Conservation (phyloP, 805 yeast species). For the Myxozyma melibiosi region DNA sequence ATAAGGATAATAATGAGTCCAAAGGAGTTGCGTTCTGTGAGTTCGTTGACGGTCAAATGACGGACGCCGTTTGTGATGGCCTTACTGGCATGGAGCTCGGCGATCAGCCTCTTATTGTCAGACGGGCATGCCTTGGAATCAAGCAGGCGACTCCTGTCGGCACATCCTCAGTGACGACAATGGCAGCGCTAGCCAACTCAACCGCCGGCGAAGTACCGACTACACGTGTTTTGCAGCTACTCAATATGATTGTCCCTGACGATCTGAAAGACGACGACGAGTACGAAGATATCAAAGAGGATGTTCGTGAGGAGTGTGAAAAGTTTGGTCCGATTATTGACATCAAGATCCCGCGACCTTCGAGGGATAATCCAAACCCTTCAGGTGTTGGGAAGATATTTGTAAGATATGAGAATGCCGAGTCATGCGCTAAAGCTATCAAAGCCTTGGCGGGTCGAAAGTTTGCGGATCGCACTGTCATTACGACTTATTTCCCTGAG, state of each 20-base stretch:
- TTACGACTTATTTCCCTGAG: slow-evolving; percentile 65
- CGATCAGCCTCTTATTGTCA: slow-evolving; percentile 44
- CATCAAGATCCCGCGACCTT: slow-evolving; percentile 61
- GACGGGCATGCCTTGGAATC: slow-evolving; percentile 46
- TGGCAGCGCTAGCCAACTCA: slow-evolving; percentile 40
- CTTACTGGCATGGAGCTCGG: slow-evolving; percentile 46
- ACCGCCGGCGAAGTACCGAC: slow-evolving; percentile 31
- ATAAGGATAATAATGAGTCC: slow-evolving; percentile 52
- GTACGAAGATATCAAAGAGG: slow-evolving; percentile 53
- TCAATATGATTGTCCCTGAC: slow-evolving; percentile 66
- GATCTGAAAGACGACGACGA: slow-evolving; percentile 58
- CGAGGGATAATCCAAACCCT: slow-evolving; percentile 49
- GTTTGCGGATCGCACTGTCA: slow-evolving; percentile 68
- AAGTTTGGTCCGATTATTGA: slow-evolving; percentile 55
- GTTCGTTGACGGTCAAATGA: slow-evolving; percentile 38
- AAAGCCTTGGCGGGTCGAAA: slow-evolving; percentile 61
- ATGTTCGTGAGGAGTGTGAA: slow-evolving; percentile 55
- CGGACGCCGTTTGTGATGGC: slow-evolving; percentile 40
- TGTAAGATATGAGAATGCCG: slow-evolving; percentile 60
- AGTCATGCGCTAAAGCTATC: slow-evolving; percentile 59
- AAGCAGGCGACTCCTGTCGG: slow-evolving; percentile 24
- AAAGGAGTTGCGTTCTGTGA: slow-evolving; percentile 64
- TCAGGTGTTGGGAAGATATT: slow-evolving; percentile 74
- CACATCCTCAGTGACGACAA: slow-evolving; percentile 29
- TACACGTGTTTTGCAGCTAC: slow-evolving; percentile 59